Evolutionary conservation across 495 filamentous ascomycete genomes (phyloP).

Genomic region (Penicillium subrubescens): DNA sequence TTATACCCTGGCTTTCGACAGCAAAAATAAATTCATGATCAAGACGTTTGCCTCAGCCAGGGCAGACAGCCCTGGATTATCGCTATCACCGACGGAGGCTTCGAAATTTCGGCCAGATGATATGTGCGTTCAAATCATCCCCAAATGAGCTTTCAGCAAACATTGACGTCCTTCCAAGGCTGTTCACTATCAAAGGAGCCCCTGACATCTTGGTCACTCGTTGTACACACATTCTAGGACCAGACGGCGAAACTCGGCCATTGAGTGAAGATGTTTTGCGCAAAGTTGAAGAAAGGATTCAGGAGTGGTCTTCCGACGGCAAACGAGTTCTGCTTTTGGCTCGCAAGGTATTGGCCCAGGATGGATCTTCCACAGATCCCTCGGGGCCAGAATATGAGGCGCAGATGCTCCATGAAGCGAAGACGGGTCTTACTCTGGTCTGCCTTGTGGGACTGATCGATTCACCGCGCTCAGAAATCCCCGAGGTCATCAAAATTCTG

Average conservation of each 20-base stretch:
- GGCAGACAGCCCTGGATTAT: not conserved
- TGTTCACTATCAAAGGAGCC: slow-evolving; percentile 64
- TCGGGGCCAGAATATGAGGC: slow-evolving; percentile 53
- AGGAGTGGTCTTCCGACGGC: slow-evolving; percentile 63
- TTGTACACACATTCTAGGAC: slow-evolving; percentile 51
- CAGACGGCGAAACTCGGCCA: slow-evolving; percentile 46
- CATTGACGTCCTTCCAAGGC: not conserved
- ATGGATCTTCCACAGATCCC: slow-evolving; percentile 32
- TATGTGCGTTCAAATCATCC: not conserved
- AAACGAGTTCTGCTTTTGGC: slow-evolving; percentile 67
- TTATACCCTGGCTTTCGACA: slow-evolving; percentile 69
- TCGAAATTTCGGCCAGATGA: not conserved
- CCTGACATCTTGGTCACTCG: slow-evolving; percentile 63
- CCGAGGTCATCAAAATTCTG: slow-evolving; percentile 57
- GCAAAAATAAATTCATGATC: slow-evolving; percentile 77
- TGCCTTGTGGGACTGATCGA: slow-evolving; percentile 69
- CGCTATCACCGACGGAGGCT: slow-evolving; percentile 28
- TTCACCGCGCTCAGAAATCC: slow-evolving; percentile 66
- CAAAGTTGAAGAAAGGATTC: slow-evolving; percentile 55
- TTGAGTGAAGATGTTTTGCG: slow-evolving; percentile 41
- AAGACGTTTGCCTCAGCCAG: slow-evolving; percentile 12
- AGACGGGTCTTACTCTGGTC: slow-evolving; percentile 56
- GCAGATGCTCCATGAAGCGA: slow-evolving; percentile 50
- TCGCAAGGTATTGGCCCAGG: slow-evolving; percentile 52
- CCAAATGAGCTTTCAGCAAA: too few relatives aligned